Percentiles rank a stretch among this genome's conserved stretches.
phyloP scores from a whole-genome alignment of 2,329 filamentous ascomycete genomes.

The Rutstroemia sp. region DNA sequence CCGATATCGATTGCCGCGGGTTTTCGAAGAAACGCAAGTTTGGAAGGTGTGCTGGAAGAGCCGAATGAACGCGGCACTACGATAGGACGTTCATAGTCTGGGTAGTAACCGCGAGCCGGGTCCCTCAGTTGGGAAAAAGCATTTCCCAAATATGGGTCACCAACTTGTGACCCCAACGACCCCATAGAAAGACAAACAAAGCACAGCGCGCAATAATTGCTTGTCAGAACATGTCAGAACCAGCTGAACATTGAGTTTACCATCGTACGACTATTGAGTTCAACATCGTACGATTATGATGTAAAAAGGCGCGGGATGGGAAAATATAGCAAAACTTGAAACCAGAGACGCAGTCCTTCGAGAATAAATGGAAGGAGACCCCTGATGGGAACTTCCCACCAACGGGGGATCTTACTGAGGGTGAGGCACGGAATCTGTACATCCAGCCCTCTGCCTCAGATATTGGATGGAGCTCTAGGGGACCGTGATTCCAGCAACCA shows the following conservation, averaged over 20 bases:
- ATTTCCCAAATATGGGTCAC: not conserved
- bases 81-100: not conserved
- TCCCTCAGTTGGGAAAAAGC: not conserved
- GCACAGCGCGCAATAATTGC: no score
- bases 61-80: not conserved
- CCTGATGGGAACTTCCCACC: not conserved
- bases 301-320: no score
- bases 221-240: no score
- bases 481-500: not conserved
- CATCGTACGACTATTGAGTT: no score
- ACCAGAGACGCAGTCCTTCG: not conserved
- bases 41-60: not conserved
- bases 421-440: not conserved
- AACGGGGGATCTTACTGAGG: not conserved
- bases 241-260: no score
- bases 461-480: not conserved
- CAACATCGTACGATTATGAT: no score
- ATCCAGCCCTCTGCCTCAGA: not conserved
- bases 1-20: not conserved
- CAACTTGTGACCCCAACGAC: no score
- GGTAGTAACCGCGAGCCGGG: not conserved
- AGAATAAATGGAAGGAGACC: not conserved
- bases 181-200: no score
- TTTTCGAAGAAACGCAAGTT: not conserved
- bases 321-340: not conserved